A percentile compares a stretch with the other conserved stretches of the same genome.
Evolutionary conservation across 176 grass and related monocot genomes (phyloP).

Genomic region (Triticum turgidum): DNA sequence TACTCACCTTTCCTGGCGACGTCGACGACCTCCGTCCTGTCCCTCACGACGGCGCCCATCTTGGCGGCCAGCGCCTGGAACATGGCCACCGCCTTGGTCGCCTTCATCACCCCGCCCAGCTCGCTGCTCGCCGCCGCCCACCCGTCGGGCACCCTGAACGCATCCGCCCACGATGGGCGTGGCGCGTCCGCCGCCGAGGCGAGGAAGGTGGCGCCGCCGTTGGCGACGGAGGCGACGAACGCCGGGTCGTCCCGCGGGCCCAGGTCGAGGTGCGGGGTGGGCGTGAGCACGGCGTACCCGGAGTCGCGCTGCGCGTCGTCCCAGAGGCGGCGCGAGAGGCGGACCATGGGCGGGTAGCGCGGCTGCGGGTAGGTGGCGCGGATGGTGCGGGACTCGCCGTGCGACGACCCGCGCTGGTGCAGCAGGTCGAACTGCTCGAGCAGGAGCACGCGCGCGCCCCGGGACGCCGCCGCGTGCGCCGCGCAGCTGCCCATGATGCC

Average conservation of each 20-base stretch:
- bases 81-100: constrained; percentile 96
- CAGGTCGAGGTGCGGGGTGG: constrained; percentile 66
- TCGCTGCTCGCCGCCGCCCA: constrained; percentile 55
- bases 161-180: constrained; percentile 27
- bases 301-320: constrained; percentile 54
- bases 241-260: constrained; percentile 36
- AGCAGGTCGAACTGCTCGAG: constrained; percentile 91
- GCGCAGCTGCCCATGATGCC: constrained; percentile 97
- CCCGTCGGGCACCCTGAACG: constrained; percentile 50
- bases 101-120: constrained; percentile 68
- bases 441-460: constrained; percentile 50
- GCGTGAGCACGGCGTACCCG: constrained; percentile 68
- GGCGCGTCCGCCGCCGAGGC: not conserved
- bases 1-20: constrained; percentile 40
- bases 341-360: constrained; percentile 78
- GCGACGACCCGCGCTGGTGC: constrained; percentile 81
- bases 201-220: constrained; percentile 18
- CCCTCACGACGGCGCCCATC: constrained; percentile 55
- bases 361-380: constrained; percentile 75
- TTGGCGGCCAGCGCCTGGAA: constrained; percentile 72
- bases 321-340: constrained; percentile 58
- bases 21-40: constrained; percentile 50
- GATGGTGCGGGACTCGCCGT: constrained; percentile 94
- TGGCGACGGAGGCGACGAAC: constrained; percentile 12
- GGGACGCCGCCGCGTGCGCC: constrained; percentile 60